Base-by-base conservation (phyloP, 768 basidiomycete genomes). In the Rhodotorula diobovata region DNA sequence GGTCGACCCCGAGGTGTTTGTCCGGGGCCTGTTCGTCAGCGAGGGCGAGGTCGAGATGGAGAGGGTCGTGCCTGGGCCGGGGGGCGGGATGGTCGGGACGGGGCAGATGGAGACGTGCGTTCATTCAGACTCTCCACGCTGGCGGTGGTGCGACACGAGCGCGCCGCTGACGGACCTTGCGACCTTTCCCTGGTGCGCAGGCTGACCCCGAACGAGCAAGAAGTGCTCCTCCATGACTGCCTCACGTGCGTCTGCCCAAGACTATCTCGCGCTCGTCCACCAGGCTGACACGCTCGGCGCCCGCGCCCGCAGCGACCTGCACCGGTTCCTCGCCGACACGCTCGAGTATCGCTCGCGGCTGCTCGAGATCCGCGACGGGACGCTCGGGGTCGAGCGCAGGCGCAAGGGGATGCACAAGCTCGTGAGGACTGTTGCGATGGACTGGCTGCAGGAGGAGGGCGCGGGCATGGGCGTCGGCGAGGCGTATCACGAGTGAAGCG, bases 391-490 rank as follows among this genome's bases (percentile, higher is more conserved):
- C 61, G 77, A 78, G 48, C 66, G 75, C 25, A 55, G 77, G 30
- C 58, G 77, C n/a, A 77, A 78, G 61, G 77, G 76, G 20, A 72
- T 78, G 72, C 76, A 66, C 63, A 66, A 67, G 63, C 59, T 71
- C 56, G 64, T 76, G 8, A 45, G 73, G 30, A 70, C 63, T 11
- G 63, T 74, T 14, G 76, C 70, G 37, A 45, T 48, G 35, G 73
- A 75, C 46, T 75, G 67, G 67, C 46, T 75, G n/a, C 70, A 62
- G 9, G 69, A 71, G 61, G 70, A 75, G 50, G 63, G 64, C 12
- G 62, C 65, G 23, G 68, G 63, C 3, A 67, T 56, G 37, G 46
- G 60, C 45, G 58, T n/a, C 30, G 43, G 35, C 4, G 59, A 61
- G 30, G n/a, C 2, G 45, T 61, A 61, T n/a, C n/a, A n/a, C 28